Conservation (phyloP, 148 eudicot species). For the Fallopia convolvulus region DNA sequence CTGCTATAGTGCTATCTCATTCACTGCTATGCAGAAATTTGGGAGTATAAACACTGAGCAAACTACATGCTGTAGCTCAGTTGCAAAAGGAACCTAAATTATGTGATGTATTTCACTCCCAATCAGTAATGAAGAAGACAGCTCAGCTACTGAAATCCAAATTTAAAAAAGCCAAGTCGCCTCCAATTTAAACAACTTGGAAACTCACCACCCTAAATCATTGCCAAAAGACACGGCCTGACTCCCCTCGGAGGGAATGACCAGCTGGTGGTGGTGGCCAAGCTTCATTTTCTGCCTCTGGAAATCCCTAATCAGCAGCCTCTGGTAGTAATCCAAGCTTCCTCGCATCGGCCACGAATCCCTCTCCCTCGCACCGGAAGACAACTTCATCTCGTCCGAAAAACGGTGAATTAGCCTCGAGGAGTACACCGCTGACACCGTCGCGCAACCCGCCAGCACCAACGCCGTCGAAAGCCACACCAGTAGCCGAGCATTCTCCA, state of each 20-base stretch:
- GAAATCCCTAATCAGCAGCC: conserved; percentile 46
- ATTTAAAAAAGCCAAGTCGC: background rate
- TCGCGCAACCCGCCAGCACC: background rate
- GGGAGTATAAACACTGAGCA: background rate
- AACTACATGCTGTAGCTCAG: background rate
- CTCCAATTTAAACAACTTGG: background rate
- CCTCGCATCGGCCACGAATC: conserved; percentile 34
- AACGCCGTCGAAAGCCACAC: conserved; percentile 12
- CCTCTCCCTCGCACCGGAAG: conserved; percentile 22
- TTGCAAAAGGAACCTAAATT: background rate
- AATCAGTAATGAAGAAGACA: background rate
- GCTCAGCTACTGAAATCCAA: background rate
- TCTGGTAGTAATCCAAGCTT: conserved; percentile 52
- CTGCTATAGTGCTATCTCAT: background rate
- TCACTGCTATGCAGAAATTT: too few species aligned
- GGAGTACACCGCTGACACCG: conserved; percentile 27
- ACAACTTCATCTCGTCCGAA: conserved; percentile 52
- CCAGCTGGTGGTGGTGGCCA: conserved; percentile 33
- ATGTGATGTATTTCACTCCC: background rate
- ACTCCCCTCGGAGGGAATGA: conserved; percentile 65
- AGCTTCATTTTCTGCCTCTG: conserved; percentile 63
- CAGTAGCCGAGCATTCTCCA: background rate
- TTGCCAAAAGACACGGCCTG: conserved; percentile 47
- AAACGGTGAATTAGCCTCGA: conserved; percentile 64
- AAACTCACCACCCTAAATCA: conserved; percentile 76